Evolutionary conservation across 805 yeast genomes (phyloP), one percentile per base, ranked within the genome.

Genomic region (Candida insectalens): DNA sequence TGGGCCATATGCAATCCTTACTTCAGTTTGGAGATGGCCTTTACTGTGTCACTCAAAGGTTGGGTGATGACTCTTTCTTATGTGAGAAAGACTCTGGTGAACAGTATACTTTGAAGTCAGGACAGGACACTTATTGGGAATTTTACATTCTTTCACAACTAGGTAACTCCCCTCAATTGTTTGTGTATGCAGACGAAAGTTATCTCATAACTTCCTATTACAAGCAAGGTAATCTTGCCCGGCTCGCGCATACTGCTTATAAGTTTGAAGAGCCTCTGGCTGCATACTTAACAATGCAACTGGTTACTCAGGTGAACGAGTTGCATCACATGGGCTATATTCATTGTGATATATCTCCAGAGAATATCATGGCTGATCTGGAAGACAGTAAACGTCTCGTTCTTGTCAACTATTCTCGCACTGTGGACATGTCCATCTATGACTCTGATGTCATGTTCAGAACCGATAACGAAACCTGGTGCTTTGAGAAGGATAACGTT

Each of bases 281-380:
- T 3, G 67, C 81, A 37, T 80, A 72, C 46, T 59, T 83, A 25
- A 63, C 89, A 0, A 57, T 74, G 7, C 85, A 85, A 49, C 50
- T 88, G 8, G 46, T 87, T 29, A 64, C 71, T 27, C 63, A 72
- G 0, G 55, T 84, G 5, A 76, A 74, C 33, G 53, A 60, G 2
- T 53, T 88, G n/a, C 96, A 87, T 48, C 51, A 55, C 0, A 54
- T 68, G 12, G 78, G 78, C 0, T 74, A 87, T 1, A 62, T 87
- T 9, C 96, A 87, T 57, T 94, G 95, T 2, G 94, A 87, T 51
- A 54, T 87, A 35, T 83, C 81, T 49, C 79, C 95, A 0, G 95
- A 83, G 41, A 87, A 85, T 50, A 82, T 92, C 42, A 81, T 87
- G 94, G 49, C 84, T 0, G 26, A 63, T 81, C 27, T 12, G 36